Percentiles rank a stretch among this genome's conserved stretches.
Conservation (phyloP, 23 red algal genomes). For the Chondrus crispus region DNA sequence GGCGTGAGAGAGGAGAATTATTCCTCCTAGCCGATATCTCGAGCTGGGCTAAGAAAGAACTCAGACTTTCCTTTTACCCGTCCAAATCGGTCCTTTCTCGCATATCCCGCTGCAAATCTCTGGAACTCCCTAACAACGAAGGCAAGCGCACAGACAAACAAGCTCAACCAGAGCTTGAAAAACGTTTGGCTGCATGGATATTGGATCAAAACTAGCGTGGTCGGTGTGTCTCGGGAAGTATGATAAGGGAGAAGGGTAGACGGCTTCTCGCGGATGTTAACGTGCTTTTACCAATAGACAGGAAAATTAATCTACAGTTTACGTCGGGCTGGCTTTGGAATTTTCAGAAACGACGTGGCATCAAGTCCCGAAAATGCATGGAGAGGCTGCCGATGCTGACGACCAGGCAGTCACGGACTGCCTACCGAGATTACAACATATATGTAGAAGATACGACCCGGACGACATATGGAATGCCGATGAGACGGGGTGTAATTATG, state of each 20-base stretch:
- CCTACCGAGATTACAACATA: neutral
- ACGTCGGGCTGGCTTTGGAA: neutral
- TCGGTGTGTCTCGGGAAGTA: neutral
- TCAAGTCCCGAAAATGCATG: neutral
- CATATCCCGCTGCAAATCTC: neutral
- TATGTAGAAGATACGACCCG: neutral
- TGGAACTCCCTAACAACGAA: neutral
- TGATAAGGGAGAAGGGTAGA: neutral
- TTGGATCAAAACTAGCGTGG: neutral
- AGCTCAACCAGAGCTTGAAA: neutral
- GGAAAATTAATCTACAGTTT: neutral
- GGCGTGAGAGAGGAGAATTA: too few relatives aligned
- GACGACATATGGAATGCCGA: neutral
- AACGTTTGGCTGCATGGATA: neutral
- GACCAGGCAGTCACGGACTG: neutral
- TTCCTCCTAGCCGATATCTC: too few relatives aligned
- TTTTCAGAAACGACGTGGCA: neutral
- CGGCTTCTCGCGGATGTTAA: neutral
- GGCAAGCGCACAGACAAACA: neutral
- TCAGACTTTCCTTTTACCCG: neutral
- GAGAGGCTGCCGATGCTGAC: constrained; percentile 9
- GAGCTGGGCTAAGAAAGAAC: too few relatives aligned
- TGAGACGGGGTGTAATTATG: neutral
- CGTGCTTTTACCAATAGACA: neutral
- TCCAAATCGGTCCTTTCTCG: neutral